phyloP scores from a whole-genome alignment of 2,329 filamentous ascomycete genomes.

The Hymenoscyphus linearis region DNA sequence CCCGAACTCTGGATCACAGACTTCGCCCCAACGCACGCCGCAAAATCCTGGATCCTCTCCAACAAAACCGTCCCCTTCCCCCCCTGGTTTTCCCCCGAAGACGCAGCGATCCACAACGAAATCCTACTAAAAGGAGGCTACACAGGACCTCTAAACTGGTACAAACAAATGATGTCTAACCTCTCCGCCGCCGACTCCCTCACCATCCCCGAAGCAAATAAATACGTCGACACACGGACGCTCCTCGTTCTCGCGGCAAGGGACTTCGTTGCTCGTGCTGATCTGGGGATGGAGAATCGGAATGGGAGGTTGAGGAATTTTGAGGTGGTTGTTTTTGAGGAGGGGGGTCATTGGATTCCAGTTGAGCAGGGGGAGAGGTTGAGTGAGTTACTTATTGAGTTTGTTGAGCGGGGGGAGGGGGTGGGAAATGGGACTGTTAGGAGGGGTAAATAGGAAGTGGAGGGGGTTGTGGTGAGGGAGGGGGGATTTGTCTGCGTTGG shows the following conservation, averaged over 20 bases:
- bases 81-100: background rate
- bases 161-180: background rate
- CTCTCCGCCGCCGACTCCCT: background rate
- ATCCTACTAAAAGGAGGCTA: background rate
- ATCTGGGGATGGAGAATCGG: background rate
- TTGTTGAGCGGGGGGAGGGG: background rate
- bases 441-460: background rate
- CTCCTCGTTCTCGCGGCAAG: background rate
- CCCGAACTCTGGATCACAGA: constrained; percentile 1
- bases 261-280: background rate
- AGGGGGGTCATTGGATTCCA: constrained; percentile 4
- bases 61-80: background rate
- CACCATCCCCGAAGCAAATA: background rate
- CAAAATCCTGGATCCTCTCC: background rate
- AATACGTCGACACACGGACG: background rate
- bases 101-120: background rate
- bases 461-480: too few species aligned
- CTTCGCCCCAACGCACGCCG: background rate
- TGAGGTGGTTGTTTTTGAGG: background rate
- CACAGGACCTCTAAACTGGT: constrained; percentile 3
- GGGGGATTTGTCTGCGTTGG: too few species aligned
- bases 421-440: background rate
- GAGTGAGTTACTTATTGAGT: background rate
- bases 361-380: background rate
- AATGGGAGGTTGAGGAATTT: background rate